A percentile compares a stretch with the other conserved stretches of the same genome.
These are phyloP conservation scores for Penicillium sp. DNA, from an alignment of 2,329 filamentous ascomycete species.

Conservation along the genomic window DNA sequence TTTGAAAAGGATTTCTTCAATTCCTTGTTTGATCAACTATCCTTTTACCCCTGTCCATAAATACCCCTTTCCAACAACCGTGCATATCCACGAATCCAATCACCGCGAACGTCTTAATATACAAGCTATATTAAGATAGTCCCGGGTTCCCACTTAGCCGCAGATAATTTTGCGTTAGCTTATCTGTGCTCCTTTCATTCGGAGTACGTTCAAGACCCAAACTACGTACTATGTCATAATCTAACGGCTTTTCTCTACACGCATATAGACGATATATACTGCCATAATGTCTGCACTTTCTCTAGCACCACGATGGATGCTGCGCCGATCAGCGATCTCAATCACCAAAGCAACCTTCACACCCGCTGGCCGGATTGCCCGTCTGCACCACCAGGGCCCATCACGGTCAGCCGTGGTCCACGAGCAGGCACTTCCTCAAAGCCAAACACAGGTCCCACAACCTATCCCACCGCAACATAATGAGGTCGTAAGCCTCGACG, in stretches of 20 bases:
- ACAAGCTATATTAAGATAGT: not conserved
- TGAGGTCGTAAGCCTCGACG: conserved; percentile 20
- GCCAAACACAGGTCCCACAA: conserved; percentile 11
- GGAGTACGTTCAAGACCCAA: not conserved
- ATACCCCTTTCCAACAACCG: not conserved
- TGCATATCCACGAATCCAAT: not conserved
- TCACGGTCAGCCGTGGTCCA: conserved; percentile 24
- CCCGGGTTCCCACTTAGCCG: conserved; percentile 9
- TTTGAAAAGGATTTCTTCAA: not conserved
- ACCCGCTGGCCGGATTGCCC: conserved; percentile 4
- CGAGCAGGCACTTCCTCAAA: conserved; percentile 22
- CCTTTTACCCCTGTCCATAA: not conserved
- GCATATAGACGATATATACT: not conserved
- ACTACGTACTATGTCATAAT: not conserved
- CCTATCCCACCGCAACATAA: conserved; percentile 5
- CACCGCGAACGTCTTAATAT: not conserved
- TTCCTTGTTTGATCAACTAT: not conserved
- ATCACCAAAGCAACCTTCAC: not conserved
- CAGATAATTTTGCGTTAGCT: conserved; percentile 12
- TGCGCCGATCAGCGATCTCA: conserved; percentile 9
- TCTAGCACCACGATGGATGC: conserved; percentile 10
- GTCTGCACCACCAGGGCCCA: conserved; percentile 24
- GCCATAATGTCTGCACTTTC: conserved; percentile 7
- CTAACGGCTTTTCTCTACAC: not conserved
- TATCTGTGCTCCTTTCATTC: not conserved